Evolutionary conservation across 2,329 filamentous ascomycete genomes (phyloP).

Genomic region (Verticillium nonalfalfae): DNA sequence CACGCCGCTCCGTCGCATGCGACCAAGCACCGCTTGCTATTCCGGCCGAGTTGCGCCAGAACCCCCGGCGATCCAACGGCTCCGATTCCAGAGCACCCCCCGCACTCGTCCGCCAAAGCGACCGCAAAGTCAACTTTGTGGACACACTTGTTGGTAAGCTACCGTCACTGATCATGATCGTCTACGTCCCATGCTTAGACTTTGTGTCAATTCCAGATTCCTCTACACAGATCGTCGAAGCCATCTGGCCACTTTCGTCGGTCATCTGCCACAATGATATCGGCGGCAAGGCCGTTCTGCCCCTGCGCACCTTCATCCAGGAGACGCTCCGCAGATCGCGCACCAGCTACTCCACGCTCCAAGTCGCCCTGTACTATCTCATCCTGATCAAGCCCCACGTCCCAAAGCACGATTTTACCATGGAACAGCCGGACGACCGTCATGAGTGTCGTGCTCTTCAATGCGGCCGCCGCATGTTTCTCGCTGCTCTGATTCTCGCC

Average conservation of each 20-base stretch:
- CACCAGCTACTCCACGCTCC: constrained; percentile 94
- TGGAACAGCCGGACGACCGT: constrained; percentile 72
- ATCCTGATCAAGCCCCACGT: constrained; percentile 90
- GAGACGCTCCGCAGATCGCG: constrained; percentile 92
- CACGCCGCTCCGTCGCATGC: constrained; percentile 22
- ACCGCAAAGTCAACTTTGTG: constrained; percentile 92
- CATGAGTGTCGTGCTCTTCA: constrained; percentile 75
- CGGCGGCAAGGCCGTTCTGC: constrained; percentile 71
- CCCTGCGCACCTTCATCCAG: constrained; percentile 92
- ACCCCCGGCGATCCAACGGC: constrained; percentile 51
- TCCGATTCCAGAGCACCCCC: constrained; percentile 60
- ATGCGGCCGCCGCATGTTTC: constrained; percentile 95
- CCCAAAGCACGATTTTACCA: constrained; percentile 75
- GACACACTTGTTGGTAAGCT: constrained; percentile 95
- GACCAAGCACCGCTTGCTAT: constrained; percentile 30
- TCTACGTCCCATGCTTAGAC: constrained; percentile 23
- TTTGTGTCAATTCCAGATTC: constrained; percentile 60
- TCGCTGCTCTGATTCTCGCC: constrained; percentile 87
- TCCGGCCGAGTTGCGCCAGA: constrained; percentile 57
- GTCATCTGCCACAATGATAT: constrained; percentile 68
- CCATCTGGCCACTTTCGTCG: constrained; percentile 91
- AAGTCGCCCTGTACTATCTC: constrained; percentile 94
- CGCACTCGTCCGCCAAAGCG: constrained; percentile 74
- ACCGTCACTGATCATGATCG: constrained; percentile 16
- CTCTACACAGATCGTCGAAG: constrained; percentile 93